A percentile compares a stretch with the other conserved stretches of the same genome.
phyloP scores from a whole-genome alignment of 306 rosid species.

The Myrica gale region DNA sequence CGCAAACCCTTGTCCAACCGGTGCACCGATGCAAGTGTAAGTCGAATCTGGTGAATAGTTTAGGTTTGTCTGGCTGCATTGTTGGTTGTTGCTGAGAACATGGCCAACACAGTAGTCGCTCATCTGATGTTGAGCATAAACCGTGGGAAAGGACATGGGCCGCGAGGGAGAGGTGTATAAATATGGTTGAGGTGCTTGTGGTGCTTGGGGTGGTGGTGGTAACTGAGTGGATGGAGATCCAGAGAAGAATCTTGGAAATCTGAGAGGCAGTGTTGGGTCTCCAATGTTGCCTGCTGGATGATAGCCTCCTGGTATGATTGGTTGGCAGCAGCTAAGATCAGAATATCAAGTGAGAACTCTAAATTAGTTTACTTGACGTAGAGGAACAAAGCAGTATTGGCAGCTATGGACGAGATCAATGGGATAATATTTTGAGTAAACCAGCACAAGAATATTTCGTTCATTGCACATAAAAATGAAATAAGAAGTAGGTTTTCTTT shows the following conservation, averaged over 20 bases:
- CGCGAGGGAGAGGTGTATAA: slow-evolving; percentile 58
- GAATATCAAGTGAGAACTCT: not conserved
- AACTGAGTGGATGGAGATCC: slow-evolving; percentile 54
- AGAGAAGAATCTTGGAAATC: slow-evolving; percentile 74
- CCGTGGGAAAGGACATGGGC: slow-evolving; percentile 46
- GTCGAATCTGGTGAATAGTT: slow-evolving; percentile 33
- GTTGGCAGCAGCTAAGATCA: slow-evolving; percentile 65
- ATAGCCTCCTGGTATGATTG: slow-evolving; percentile 50
- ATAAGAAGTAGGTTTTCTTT: not conserved
- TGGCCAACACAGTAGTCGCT: slow-evolving; percentile 73
- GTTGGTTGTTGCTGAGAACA: slow-evolving; percentile 42
- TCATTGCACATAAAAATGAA: not conserved
- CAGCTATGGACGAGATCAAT: not conserved
- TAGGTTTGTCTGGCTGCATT: slow-evolving; percentile 31
- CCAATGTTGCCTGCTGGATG: slow-evolving; percentile 46
- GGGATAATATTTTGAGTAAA: not conserved
- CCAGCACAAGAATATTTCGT: not conserved
- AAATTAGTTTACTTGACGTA: not conserved
- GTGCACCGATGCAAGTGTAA: slow-evolving; percentile 89
- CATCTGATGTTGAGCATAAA: slow-evolving; percentile 45
- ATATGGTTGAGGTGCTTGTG: slow-evolving; percentile 41
- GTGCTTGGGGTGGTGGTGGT: slow-evolving; percentile 35
- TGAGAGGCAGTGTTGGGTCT: slow-evolving; percentile 60
- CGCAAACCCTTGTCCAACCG: slow-evolving; percentile 57
- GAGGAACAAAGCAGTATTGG: not conserved